Evolutionary conservation across 228 moss, liverwort and hornwort genomes (phyloP).

Genomic region (Sphagnum magellanicum): DNA sequence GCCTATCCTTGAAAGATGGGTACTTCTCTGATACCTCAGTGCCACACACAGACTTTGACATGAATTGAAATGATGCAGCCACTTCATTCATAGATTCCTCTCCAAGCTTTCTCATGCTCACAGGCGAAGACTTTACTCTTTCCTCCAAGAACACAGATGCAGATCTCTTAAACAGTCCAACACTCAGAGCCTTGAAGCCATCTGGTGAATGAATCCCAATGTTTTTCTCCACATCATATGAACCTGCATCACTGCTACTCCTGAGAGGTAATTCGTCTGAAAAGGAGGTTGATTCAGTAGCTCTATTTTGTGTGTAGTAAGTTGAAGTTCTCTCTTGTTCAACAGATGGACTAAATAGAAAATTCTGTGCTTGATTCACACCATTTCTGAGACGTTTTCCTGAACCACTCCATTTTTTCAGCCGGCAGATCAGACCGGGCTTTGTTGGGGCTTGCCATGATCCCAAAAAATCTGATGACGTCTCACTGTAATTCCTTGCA

Average conservation of each 20-base stretch:
- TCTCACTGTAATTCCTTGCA: neutral
- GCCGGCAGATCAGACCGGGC: conserved; percentile 37
- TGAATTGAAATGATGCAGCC: conserved; percentile 46
- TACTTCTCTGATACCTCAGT: conserved; percentile 46
- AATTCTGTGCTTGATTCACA: conserved; percentile 17
- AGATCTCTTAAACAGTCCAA: conserved; percentile 5
- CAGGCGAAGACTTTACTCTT: conserved; percentile 22
- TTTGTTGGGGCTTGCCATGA: conserved; percentile 30
- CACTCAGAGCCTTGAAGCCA: conserved; percentile 5
- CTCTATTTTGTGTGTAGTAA: conserved; percentile 16
- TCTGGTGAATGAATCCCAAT: conserved; percentile 5
- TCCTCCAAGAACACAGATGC: conserved; percentile 1
- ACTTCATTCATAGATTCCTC: conserved; percentile 42
- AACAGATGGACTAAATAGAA: conserved; percentile 26
- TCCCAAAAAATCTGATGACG: conserved; percentile 2
- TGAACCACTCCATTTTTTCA: conserved; percentile 50
- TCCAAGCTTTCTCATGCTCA: conserved; percentile 11
- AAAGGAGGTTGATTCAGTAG: conserved; percentile 23
- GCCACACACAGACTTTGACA: conserved; percentile 47
- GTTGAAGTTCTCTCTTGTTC: conserved; percentile 32
- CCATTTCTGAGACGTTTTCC: conserved; percentile 13
- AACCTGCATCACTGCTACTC: conserved; percentile 29
- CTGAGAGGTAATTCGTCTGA: conserved; percentile 44
- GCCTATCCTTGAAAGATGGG: conserved; percentile 77
- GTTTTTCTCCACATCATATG: conserved; percentile 15